Percentiles rank a stretch among this genome's conserved stretches.
Conservation (phyloP, 2,329 filamentous ascomycete genomes). For the Aspergillus nomiae region DNA sequence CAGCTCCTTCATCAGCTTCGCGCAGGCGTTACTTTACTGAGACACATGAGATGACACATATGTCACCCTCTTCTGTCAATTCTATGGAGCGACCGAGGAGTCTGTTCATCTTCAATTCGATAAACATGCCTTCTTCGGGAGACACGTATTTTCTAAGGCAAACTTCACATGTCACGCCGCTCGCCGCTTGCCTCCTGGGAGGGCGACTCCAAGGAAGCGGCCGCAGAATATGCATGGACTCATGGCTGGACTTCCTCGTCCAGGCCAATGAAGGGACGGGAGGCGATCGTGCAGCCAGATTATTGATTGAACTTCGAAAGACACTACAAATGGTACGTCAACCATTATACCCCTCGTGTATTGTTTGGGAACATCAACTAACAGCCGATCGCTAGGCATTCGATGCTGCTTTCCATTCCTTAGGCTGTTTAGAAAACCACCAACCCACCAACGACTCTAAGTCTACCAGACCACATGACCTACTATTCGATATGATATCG, state of each 20-base stretch:
- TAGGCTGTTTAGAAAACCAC: not conserved
- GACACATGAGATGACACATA: not conserved
- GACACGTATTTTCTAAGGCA: constrained; percentile 29
- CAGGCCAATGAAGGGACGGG: constrained; percentile 12
- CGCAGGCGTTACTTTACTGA: constrained; percentile 25
- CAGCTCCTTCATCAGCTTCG: constrained; percentile 25
- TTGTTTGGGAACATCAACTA: constrained; percentile 16
- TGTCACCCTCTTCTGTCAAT: constrained; percentile 4
- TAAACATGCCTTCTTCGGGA: constrained; percentile 6
- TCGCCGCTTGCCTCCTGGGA: constrained; percentile 31
- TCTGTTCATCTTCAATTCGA: constrained; percentile 10
- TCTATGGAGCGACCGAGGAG: not conserved
- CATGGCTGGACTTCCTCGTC: constrained; percentile 38
- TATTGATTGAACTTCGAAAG: constrained; percentile 39
- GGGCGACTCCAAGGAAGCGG: constrained; percentile 19
- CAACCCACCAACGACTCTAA: not conserved
- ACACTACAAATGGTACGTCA: constrained; percentile 30
- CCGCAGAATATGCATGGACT: constrained; percentile 34
- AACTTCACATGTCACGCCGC: constrained; percentile 32
- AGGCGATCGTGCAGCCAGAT: constrained; percentile 20
- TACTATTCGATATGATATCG: constrained; percentile 9
- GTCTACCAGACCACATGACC: not conserved
- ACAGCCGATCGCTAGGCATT: not conserved
- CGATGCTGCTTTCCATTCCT: not conserved
- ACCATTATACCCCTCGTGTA: constrained; percentile 9